A percentile compares a stretch with the other conserved stretches of the same genome.
These are phyloP conservation scores for Citrullus colocynthis DNA, from an alignment of 306 rosid genomes.

Conservation along the genomic window DNA sequence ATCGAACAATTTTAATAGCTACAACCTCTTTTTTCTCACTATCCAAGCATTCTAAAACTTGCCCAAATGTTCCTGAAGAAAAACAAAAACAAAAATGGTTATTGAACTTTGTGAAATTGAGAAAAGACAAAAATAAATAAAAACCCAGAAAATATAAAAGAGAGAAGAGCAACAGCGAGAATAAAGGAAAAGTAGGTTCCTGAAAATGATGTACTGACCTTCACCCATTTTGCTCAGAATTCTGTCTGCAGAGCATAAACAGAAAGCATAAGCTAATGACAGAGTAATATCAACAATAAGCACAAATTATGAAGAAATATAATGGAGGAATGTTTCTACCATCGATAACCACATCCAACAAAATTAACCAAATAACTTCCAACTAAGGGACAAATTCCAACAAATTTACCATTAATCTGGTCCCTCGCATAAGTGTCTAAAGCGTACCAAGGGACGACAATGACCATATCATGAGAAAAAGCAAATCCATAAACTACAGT, in stretches of 20 bases:
- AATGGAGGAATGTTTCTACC: background rate
- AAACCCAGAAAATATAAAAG: background rate
- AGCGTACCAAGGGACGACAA: background rate
- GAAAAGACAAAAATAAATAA: background rate
- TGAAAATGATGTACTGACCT: slow-evolving; percentile 27
- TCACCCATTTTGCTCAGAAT: slow-evolving; percentile 77
- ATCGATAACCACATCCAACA: background rate
- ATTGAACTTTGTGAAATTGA: background rate
- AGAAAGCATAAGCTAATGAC: slow-evolving; percentile 3
- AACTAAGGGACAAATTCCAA: background rate
- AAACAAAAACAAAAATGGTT: background rate
- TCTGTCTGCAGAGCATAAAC: slow-evolving; percentile 39
- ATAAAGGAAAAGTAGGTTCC: background rate
- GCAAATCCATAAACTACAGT: background rate
- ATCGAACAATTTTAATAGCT: slow-evolving; percentile 62
- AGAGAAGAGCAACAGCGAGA: background rate
- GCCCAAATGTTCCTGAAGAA: slow-evolving; percentile 62
- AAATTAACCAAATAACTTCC: background rate
- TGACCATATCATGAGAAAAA: background rate
- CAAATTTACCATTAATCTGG: background rate
- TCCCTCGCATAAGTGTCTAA: background rate
- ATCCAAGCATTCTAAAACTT: slow-evolving; percentile 68
- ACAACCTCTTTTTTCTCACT: slow-evolving; percentile 58
- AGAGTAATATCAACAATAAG: background rate
- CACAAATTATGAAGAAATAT: background rate